A percentile compares a stretch with the other conserved stretches of the same genome.
phyloP scores from a whole-genome alignment of 768 basidiomycete species.

The Russula lepida region DNA sequence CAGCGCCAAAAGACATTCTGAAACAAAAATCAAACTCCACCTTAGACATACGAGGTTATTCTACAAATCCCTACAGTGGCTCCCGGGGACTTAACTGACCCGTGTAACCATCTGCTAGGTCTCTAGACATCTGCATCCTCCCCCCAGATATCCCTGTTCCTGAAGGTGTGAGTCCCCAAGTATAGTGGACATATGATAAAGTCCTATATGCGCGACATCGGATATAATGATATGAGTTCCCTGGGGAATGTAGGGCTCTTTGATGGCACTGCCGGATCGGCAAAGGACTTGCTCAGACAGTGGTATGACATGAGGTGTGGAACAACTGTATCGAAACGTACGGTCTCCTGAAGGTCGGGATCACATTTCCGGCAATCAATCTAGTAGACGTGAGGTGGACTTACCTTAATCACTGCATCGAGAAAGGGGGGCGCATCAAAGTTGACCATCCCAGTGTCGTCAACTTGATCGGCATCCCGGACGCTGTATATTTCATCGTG shows the following conservation, averaged over 20 bases:
- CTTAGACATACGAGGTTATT: not conserved
- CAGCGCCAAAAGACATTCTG: slow-evolving; percentile 16
- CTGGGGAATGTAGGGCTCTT: slow-evolving; percentile 1
- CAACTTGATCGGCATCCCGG: not conserved
- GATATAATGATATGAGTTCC: slow-evolving; percentile 9
- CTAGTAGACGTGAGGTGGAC: not conserved
- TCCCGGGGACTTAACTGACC: slow-evolving; percentile 1
- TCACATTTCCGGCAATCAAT: not conserved
- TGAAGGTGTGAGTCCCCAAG: not conserved
- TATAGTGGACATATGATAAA: not conserved
- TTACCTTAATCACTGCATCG: slow-evolving; percentile 19
- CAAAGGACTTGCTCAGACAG: slow-evolving; percentile 7
- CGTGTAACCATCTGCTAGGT: slow-evolving; percentile 12
- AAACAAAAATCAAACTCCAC: not conserved
- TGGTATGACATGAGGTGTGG: slow-evolving; percentile 21
- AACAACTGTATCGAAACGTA: slow-evolving; percentile 23
- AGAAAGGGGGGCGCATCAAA: slow-evolving; percentile 2
- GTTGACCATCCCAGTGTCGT: not conserved
- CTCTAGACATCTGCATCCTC: slow-evolving; percentile 12
- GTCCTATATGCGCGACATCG: slow-evolving; percentile 10
- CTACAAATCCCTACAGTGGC: slow-evolving; percentile 2
- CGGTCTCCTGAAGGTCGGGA: slow-evolving; percentile 20
- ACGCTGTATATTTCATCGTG: slow-evolving; percentile 16
- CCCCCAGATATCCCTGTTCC: slow-evolving; percentile 14
- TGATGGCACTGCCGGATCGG: slow-evolving; percentile 1